Conservation (phyloP, 2,329 filamentous ascomycete genomes). For the Curvularia verruculosa region DNA sequence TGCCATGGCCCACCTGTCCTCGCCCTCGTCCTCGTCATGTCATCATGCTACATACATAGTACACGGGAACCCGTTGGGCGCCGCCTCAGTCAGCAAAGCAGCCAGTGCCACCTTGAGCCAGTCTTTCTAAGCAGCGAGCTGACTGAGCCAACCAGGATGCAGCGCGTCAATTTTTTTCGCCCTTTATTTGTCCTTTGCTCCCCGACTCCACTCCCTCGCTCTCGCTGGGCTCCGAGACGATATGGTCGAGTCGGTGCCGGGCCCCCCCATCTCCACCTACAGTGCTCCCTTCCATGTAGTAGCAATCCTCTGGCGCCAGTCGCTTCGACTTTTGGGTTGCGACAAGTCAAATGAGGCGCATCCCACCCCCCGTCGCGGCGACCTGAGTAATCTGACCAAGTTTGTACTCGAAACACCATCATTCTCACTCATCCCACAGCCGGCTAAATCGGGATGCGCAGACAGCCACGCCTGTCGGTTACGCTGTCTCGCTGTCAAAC, state of each 20-base stretch:
- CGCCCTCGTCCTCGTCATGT: neutral
- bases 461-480: neutral
- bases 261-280: neutral
- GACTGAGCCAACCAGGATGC: neutral
- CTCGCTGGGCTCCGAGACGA: constrained; percentile 1
- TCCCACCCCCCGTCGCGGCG: neutral
- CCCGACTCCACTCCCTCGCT: constrained; percentile 1
- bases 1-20: too few species aligned
- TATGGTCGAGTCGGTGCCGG: constrained; percentile 1
- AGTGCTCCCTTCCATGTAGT: neutral
- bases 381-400: too few species aligned
- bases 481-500: constrained; percentile 11
- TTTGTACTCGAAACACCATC: neutral
- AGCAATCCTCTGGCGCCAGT: neutral
- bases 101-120: too few species aligned
- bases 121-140: constrained; percentile 16
- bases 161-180: constrained; percentile 10
- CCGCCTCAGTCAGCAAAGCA: constrained; percentile 14
- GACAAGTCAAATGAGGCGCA: neutral
- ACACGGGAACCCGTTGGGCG: neutral
- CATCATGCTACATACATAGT: too few species aligned
- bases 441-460: neutral
- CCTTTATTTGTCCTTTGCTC: constrained; percentile 6
- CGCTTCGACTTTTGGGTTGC: neutral
- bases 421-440: neutral